Percentiles rank a stretch among this genome's conserved stretches.
Evolutionary conservation across 495 filamentous ascomycete species (phyloP).

Genomic region (Penicillium chermesinum): DNA sequence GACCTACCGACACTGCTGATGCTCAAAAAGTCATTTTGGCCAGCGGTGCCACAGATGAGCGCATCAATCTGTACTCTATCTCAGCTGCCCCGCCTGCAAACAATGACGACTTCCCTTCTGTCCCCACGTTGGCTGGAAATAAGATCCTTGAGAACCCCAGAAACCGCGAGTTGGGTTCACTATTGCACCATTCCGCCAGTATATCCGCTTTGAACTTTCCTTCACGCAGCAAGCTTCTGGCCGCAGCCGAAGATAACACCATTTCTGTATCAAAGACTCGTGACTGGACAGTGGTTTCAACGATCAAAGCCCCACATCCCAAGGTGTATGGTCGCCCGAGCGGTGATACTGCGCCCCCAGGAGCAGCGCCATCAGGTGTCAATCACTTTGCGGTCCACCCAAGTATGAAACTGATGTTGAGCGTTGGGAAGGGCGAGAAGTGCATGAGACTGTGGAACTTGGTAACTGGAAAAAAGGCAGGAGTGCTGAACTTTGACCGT

Average conservation of each 20-base stretch:
- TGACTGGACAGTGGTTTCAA: constrained; percentile 87
- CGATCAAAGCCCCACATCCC: constrained; percentile 82
- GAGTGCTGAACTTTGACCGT: constrained; percentile 76
- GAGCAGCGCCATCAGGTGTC: constrained; percentile 78
- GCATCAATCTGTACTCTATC: constrained; percentile 89
- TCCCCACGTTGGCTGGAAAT: constrained; percentile 60
- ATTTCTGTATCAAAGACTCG: constrained; percentile 80
- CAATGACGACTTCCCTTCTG: constrained; percentile 38
- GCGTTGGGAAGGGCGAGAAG: constrained; percentile 78
- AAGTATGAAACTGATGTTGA: constrained; percentile 92
- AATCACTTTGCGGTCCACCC: constrained; percentile 96
- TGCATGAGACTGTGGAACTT: constrained; percentile 96
- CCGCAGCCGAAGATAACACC: constrained; percentile 76
- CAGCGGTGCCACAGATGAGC: constrained; percentile 85
- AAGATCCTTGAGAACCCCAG: constrained; percentile 73
- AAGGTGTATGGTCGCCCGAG: constrained; percentile 77
- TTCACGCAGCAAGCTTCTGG: constrained; percentile 79
- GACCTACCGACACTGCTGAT: constrained; percentile 40
- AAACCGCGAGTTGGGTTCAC: constrained; percentile 80
- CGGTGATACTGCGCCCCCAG: constrained; percentile 84
- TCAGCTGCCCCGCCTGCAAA: constrained; percentile 60
- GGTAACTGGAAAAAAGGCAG: constrained; percentile 91
- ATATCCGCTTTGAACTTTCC: constrained; percentile 79
- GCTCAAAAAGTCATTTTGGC: constrained; percentile 78
- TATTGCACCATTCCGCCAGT: constrained; percentile 78